Conservation (phyloP, 2,329 filamentous ascomycete genomes). For the Fusarium tjaetaba region DNA sequence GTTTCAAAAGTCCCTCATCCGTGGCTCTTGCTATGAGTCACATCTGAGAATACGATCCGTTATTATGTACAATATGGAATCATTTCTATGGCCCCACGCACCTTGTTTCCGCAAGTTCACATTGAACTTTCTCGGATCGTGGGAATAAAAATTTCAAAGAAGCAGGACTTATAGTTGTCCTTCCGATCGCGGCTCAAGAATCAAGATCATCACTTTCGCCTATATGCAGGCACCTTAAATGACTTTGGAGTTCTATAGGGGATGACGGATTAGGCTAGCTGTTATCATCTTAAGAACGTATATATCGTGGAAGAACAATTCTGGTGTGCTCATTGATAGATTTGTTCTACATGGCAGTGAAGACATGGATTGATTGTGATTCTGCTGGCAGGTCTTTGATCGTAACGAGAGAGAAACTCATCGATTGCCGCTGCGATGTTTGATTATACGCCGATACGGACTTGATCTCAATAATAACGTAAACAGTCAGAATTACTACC, state of each 20-base stretch:
- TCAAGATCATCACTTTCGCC: neutral
- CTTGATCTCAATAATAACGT: neutral
- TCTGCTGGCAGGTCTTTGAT: neutral
- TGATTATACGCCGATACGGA: neutral
- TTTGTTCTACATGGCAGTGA: neutral
- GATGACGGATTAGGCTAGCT: neutral
- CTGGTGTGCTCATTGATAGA: neutral
- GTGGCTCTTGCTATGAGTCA: neutral
- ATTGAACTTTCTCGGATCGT: neutral
- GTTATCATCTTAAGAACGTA: neutral
- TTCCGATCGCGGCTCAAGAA: neutral
- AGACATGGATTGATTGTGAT: neutral
- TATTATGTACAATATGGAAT: conserved; percentile 3
- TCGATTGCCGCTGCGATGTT: neutral
- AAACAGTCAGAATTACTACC: neutral
- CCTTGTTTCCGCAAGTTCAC: neutral
- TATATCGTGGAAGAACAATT: neutral
- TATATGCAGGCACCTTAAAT: neutral
- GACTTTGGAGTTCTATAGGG: neutral
- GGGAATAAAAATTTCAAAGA: neutral
- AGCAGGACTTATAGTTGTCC: neutral
- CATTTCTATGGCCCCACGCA: neutral
- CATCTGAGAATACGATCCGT: neutral
- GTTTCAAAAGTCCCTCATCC: neutral
- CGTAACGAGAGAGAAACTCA: neutral